Percentiles rank a stretch among this genome's conserved stretches.
phyloP scores from a whole-genome alignment of 345 rosid genomes.

The Erucastrum elatum region DNA sequence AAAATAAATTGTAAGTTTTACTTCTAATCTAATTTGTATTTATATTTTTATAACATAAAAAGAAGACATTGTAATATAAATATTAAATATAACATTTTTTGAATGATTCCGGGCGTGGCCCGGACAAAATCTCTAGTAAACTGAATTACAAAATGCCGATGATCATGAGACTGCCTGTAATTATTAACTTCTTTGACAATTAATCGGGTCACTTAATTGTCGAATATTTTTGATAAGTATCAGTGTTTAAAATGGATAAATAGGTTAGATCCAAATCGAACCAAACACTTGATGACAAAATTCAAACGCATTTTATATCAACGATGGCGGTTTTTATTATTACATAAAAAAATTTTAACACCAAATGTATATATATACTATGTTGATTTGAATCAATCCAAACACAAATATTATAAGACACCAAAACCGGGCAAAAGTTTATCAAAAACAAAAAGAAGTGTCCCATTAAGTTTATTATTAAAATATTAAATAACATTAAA shows the following conservation, averaged over 20 bases:
- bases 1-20: no score
- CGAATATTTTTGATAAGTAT: neutral
- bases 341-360: neutral
- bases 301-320: neutral
- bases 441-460: neutral
- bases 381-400: neutral
- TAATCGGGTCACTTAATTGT: neutral
- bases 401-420: neutral
- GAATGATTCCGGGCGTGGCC: no score
- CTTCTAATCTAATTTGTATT: no score
- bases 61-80: no score
- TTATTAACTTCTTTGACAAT: neutral
- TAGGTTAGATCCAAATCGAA: neutral
- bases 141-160: neutral
- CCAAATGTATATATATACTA: neutral
- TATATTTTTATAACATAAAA: no score
- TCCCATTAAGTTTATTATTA: neutral
- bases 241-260: neutral
- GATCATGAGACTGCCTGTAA: neutral
- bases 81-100: no score
- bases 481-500: neutral
- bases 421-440: neutral
- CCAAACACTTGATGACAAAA: neutral
- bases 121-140: no score
- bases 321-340: neutral